A percentile compares a stretch with the other conserved stretches of the same genome.
phyloP scores from a whole-genome alignment of 805 yeast genomes.

The Pichia membranifaciens region DNA sequence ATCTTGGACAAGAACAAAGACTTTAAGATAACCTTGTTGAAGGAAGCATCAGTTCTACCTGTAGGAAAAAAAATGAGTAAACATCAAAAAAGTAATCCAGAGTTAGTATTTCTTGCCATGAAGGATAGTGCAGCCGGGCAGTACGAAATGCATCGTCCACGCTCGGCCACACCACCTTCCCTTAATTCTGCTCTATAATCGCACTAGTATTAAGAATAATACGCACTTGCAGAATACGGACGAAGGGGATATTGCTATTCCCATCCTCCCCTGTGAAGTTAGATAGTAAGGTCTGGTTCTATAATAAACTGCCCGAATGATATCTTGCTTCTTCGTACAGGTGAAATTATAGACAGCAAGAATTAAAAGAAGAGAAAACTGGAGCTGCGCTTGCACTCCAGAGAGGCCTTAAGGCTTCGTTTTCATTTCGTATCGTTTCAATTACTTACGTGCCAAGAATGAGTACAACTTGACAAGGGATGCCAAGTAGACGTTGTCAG shows the following conservation, averaged over 20 bases:
- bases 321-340: not conserved
- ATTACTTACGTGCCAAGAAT: slow-evolving; percentile 96
- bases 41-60: slow-evolving; percentile 98
- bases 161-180: not conserved
- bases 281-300: too few species aligned
- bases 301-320: not conserved
- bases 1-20: slow-evolving; percentile 95
- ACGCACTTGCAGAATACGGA: slow-evolving; percentile 29
- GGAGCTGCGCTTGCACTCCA: not conserved
- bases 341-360: slow-evolving; percentile 20
- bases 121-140: not conserved
- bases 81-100: not conserved
- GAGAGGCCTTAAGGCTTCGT: too few species aligned
- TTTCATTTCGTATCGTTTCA: not conserved
- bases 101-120: slow-evolving; percentile 18
- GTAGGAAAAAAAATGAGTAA: slow-evolving; percentile 13
- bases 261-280: not conserved
- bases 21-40: slow-evolving; percentile 95
- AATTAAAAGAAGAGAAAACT: slow-evolving; percentile 15
- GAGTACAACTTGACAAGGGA: slow-evolving; percentile 96
- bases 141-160: not conserved
- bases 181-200: slow-evolving; percentile 46
- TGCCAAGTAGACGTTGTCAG: slow-evolving; percentile 98
- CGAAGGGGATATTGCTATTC: too few species aligned
- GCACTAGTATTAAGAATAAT: slow-evolving; percentile 23